A percentile compares a stretch with the other conserved stretches of the same genome.
These are phyloP conservation scores for Boletus smithii DNA, from an alignment of 1,284 basidiomycete species.

Conservation along the genomic window DNA sequence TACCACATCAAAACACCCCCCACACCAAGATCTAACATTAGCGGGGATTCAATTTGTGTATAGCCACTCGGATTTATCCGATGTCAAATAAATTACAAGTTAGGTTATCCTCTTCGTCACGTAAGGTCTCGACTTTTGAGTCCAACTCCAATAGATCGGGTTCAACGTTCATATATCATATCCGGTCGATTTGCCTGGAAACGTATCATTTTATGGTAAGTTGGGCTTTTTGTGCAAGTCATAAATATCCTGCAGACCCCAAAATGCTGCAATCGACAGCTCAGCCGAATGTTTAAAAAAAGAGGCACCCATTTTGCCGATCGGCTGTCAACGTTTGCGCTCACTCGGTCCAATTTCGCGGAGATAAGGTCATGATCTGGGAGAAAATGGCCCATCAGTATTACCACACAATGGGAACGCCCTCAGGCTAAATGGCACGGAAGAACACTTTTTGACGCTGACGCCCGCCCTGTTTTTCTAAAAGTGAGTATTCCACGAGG, in stretches of 20 bases:
- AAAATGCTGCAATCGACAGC: background rate
- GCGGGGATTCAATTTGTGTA: too few species aligned
- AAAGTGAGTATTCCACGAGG: conserved; percentile 9
- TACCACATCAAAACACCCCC: too few species aligned
- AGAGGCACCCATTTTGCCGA: conserved; percentile 2
- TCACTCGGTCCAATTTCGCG: conserved; percentile 16
- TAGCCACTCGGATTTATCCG: too few species aligned
- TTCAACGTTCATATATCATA: background rate
- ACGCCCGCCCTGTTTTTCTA: conserved; percentile 1
- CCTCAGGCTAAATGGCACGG: background rate
- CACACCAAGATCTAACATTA: too few species aligned
- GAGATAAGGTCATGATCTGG: conserved; percentile 19
- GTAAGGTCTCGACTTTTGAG: background rate
- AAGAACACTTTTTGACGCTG: conserved; percentile 4
- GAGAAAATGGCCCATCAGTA: conserved; percentile 1
- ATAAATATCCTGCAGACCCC: background rate
- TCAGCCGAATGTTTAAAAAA: background rate
- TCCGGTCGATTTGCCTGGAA: too few species aligned
- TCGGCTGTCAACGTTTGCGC: conserved; percentile 6
- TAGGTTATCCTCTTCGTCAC: too few species aligned
- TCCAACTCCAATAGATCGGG: background rate
- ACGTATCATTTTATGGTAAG: background rate
- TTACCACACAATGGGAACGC: conserved; percentile 18
- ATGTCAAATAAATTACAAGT: too few species aligned
- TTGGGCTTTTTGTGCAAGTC: background rate